Conservation (phyloP, 2,329 filamentous ascomycete genomes). For the Fusarium chaquense region DNA sequence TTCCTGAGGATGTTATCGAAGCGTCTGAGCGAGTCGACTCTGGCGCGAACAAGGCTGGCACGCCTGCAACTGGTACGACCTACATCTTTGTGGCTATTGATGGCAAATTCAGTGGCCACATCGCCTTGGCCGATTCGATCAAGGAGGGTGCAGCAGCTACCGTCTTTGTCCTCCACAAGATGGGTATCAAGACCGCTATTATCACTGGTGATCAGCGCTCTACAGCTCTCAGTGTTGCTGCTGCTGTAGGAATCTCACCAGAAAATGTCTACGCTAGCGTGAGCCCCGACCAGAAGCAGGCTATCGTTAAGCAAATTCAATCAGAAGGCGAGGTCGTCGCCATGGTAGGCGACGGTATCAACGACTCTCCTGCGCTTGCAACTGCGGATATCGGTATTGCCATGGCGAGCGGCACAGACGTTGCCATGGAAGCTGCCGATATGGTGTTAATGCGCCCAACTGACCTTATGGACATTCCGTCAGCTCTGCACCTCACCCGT, state of each 20-base stretch:
- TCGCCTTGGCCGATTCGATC: slow-evolving; percentile 89
- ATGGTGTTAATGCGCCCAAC: slow-evolving; percentile 95
- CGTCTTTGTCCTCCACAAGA: slow-evolving; percentile 82
- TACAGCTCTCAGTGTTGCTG: slow-evolving; percentile 86
- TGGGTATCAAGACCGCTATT: slow-evolving; percentile 89
- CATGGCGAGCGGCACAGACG: slow-evolving; percentile 91
- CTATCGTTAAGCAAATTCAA: slow-evolving; percentile 84
- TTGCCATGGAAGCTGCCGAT: slow-evolving; percentile 97
- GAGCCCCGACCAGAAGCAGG: slow-evolving; percentile 90
- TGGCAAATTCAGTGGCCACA: slow-evolving; percentile 80
- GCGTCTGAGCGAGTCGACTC: slow-evolving; percentile 71
- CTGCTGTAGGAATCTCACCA: slow-evolving; percentile 81
- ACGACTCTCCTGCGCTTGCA: slow-evolving; percentile 94
- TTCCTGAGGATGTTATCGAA: slow-evolving; percentile 73
- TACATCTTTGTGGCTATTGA: slow-evolving; percentile 93
- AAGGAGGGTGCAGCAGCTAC: slow-evolving; percentile 87
- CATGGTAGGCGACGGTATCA: slow-evolving; percentile 99
- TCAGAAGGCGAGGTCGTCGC: slow-evolving; percentile 80
- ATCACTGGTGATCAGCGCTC: slow-evolving; percentile 92
- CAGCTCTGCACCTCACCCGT: slow-evolving; percentile 82
- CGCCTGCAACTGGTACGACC: slow-evolving; percentile 76
- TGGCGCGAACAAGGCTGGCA: slow-evolving; percentile 54
- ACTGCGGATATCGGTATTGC: slow-evolving; percentile 94
- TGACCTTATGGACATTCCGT: slow-evolving; percentile 92
- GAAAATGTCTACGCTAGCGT: slow-evolving; percentile 87